Conservation (phyloP, 1,284 basidiomycete genomes). For the Cerioporus squamosus region DNA sequence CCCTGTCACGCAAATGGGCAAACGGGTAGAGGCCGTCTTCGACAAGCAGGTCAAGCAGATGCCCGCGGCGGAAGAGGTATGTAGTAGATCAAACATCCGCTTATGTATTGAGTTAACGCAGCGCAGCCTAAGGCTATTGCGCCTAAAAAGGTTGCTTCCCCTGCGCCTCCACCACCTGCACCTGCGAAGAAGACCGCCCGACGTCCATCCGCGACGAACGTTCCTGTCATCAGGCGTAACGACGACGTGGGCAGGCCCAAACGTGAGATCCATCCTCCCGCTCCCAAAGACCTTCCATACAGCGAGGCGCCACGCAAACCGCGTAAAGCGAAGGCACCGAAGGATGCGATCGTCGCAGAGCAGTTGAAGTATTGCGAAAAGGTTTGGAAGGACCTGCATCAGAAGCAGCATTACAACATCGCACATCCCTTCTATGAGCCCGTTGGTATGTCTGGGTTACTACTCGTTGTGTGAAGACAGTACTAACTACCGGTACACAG, state of each 20-base stretch:
- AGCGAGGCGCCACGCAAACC: conserved; percentile 75
- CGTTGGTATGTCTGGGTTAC: conserved; percentile 72
- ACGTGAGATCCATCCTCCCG: conserved; percentile 95
- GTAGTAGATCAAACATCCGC: conserved; percentile 30
- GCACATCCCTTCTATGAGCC: conserved; percentile 93
- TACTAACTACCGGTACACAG: conserved; percentile 39
- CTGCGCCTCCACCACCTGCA: conserved; percentile 42
- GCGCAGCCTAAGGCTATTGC: conserved; percentile 52
- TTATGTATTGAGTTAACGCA: conserved; percentile 25
- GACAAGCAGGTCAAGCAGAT: conserved; percentile 89
- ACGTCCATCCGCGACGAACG: conserved; percentile 75
- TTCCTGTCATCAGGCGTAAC: conserved; percentile 78
- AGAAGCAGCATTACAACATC: conserved; percentile 76
- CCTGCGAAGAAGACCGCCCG: conserved; percentile 58
- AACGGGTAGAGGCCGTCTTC: conserved; percentile 83
- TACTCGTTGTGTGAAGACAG: neutral
- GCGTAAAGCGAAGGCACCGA: conserved; percentile 62
- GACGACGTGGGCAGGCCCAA: conserved; percentile 84
- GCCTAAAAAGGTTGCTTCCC: conserved; percentile 55
- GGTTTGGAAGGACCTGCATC: conserved; percentile 77
- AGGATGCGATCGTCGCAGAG: conserved; percentile 75
- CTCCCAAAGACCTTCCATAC: conserved; percentile 90
- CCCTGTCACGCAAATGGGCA: conserved; percentile 78
- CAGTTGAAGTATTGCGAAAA: conserved; percentile 87
- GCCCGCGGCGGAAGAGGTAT: conserved; percentile 78